Base-by-base conservation (phyloP, 2,329 filamentous ascomycete genomes). In the Daldinia sp. region DNA sequence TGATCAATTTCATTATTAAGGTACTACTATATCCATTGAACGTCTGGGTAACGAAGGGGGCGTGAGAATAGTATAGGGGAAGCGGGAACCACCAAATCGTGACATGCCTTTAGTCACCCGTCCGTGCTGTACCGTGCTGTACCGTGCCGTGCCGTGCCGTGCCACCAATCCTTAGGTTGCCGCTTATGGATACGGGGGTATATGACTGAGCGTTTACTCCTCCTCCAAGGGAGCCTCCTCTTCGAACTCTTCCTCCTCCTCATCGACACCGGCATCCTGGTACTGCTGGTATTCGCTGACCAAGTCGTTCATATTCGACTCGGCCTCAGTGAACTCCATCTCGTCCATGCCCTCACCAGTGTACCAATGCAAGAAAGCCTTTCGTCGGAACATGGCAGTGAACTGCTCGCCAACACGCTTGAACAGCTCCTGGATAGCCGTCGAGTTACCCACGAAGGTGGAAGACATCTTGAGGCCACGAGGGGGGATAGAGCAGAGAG, bases 351-450 rank as follows among this genome's bases (percentile, higher is more conserved):
- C 96, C 90, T 99, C 96, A 81, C 94, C 94, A 90, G 96, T 99
- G 88, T 99, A 99, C 96, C 96, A 99, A 89, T 98, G 96, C 90
- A 99, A 93, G 94, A 99, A 99, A 91, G 96, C 96, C 93, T 98
- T 99, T 87, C 96, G 94, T 87, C 96, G 90, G 92, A 99, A 99
- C 96, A 99, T 99, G 82, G 94, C 96, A 86, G 92, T 94, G 90
- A 99, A 99, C 87, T 99, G 96, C 85, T 99, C 96, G 81, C 96
- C 96, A 78, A 99, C 88, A 90, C 96, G 95, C 93, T 99, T 98
- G 93, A 99, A 99, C 79, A 99, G 93, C 88, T 99, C 96, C 89
- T 99, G 96, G 86, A 99, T 99, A 75, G 95, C 97, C 78, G 96
- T 99, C 74, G 94, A 98, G 92, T 99, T 99, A 81, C 96, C 96